Percentiles rank a stretch among this genome's conserved stretches.
phyloP scores from a whole-genome alignment of 352 stramenopile genomes.

The Globisporangium carolinianum region DNA sequence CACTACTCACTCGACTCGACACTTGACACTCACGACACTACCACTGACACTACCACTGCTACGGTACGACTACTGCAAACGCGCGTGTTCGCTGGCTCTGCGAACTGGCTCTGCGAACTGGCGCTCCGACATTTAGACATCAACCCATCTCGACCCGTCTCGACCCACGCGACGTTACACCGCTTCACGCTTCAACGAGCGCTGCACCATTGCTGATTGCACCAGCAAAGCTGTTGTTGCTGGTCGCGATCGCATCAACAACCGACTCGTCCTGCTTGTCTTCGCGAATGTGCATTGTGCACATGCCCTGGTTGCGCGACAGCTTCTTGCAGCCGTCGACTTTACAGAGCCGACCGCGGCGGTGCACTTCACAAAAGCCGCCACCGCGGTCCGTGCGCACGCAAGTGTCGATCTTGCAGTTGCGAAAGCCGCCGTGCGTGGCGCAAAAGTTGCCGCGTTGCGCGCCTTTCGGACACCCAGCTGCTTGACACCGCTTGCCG shows the following conservation, averaged over 20 bases:
- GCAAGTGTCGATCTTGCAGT: conserved; percentile 82
- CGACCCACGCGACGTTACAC: not conserved
- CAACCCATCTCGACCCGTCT: not conserved
- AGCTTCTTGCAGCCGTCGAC: conserved; percentile 86
- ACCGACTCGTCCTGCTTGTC: conserved; percentile 51
- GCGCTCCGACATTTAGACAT: not conserved
- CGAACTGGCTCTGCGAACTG: not conserved
- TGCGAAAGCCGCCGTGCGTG: conserved; percentile 79
- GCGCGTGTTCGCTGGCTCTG: not conserved
- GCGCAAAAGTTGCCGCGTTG: conserved; percentile 84
- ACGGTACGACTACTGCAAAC: not conserved
- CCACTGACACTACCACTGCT: not conserved
- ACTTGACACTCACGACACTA: not conserved
- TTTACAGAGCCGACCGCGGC: conserved; percentile 72
- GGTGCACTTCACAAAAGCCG: conserved; percentile 83
- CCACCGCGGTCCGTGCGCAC: conserved; percentile 76
- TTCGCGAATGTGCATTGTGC: conserved; percentile 86
- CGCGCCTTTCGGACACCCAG: conserved; percentile 68
- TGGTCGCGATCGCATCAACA: no score
- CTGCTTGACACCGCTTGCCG: conserved; percentile 69
- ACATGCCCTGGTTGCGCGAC: conserved; percentile 83
- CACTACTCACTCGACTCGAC: not conserved
- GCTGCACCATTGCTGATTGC: no score
- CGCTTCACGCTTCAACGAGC: not conserved
- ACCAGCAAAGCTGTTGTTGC: no score